Percentiles rank a stretch among this genome's conserved stretches.
Evolutionary conservation across 257 asterid genomes (phyloP).

Genomic region (Solanum pinnatisectum): DNA sequence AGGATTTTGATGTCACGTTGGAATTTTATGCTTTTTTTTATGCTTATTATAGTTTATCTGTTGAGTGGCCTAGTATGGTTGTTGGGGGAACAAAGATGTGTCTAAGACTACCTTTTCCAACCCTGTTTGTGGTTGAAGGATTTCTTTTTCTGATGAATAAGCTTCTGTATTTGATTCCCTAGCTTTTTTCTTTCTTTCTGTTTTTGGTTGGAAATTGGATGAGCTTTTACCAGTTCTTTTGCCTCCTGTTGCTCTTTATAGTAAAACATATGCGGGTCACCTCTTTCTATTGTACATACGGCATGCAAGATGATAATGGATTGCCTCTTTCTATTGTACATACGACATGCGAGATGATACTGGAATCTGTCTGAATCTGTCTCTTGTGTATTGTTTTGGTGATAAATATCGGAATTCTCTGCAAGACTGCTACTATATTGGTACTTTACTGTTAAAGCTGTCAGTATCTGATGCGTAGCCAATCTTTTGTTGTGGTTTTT

Average conservation of each 20-base stretch:
- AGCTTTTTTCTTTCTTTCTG: background rate
- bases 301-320: background rate
- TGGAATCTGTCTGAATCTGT: background rate
- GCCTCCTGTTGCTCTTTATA: background rate
- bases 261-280: background rate
- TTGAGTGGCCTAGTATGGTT: background rate
- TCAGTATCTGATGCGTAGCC: background rate
- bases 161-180: background rate
- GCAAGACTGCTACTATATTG: background rate
- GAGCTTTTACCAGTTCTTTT: too few species aligned
- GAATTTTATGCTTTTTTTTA: background rate
- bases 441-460: background rate
- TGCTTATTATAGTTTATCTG: background rate
- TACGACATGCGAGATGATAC: background rate
- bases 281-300: background rate
- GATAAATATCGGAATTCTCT: background rate
- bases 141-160: background rate
- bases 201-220: background rate
- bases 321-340: background rate
- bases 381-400: background rate
- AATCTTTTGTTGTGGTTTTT: background rate
- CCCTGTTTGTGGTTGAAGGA: background rate
- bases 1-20: background rate
- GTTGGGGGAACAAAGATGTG: background rate
- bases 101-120: background rate